Evolutionary conservation across 2,329 filamentous ascomycete species (phyloP).

Genomic region (Trichophyton verrucosum): DNA sequence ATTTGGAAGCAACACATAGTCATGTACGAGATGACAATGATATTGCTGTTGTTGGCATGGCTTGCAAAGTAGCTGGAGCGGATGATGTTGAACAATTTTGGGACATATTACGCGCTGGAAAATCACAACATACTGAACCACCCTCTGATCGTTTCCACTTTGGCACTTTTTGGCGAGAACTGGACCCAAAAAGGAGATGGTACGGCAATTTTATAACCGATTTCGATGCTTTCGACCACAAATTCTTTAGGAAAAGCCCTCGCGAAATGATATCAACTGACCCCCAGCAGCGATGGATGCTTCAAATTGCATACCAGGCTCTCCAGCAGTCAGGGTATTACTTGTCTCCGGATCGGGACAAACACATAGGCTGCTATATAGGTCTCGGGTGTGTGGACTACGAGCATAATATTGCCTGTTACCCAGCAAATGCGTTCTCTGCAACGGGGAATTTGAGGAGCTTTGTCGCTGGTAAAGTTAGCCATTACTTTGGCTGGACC

Average conservation of each 20-base stretch:
- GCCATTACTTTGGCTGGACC: conserved; percentile 19
- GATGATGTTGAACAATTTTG: conserved; percentile 7
- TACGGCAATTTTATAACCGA: conserved; percentile 16
- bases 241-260: conserved; percentile 16
- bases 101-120: conserved; percentile 5
- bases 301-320: conserved; percentile 14
- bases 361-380: conserved; percentile 12
- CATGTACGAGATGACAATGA: not conserved
- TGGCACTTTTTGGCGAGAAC: conserved; percentile 8
- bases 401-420: conserved; percentile 6
- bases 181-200: conserved; percentile 6
- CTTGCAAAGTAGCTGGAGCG: conserved; percentile 6
- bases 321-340: conserved; percentile 12
- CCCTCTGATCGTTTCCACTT: conserved; percentile 9
- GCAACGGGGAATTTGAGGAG: conserved; percentile 15
- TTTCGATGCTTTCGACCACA: conserved; percentile 20
- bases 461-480: conserved; percentile 21
- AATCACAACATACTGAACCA: conserved; percentile 1
- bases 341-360: conserved; percentile 13
- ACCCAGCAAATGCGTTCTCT: conserved; percentile 10
- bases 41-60: conserved; percentile 9
- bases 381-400: conserved; percentile 6
- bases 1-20: not conserved
- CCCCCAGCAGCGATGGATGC: conserved; percentile 16
- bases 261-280: conserved; percentile 15